phyloP scores from a whole-genome alignment of 2,329 filamentous ascomycete species.

The Colletotrichum tofieldiae region DNA sequence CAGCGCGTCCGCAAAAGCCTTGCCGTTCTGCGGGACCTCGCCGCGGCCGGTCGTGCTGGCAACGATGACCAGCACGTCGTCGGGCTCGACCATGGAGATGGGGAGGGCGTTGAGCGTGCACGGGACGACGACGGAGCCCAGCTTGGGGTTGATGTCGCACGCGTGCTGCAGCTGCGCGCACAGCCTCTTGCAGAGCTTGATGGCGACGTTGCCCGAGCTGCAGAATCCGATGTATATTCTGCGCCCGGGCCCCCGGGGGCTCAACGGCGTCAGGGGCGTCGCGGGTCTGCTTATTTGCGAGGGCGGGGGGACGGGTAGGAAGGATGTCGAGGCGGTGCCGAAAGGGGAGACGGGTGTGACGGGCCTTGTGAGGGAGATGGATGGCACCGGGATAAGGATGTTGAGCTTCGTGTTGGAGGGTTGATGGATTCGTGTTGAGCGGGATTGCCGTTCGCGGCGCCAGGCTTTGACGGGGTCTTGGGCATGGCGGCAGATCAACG shows the following conservation, averaged over 20 bases:
- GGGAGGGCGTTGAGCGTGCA: constrained; percentile 41
- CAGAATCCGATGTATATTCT: constrained; percentile 41
- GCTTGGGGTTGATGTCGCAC: constrained; percentile 36
- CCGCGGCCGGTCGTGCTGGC: constrained; percentile 39
- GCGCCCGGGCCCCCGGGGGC: constrained; percentile 29
- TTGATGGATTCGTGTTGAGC: background rate
- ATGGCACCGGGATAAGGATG: constrained; percentile 37
- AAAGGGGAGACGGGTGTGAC: constrained; percentile 37
- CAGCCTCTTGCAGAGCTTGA: constrained; percentile 42
- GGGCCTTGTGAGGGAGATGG: constrained; percentile 37
- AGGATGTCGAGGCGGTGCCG: constrained; percentile 19
- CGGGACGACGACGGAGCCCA: constrained; percentile 34
- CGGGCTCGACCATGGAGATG: constrained; percentile 28
- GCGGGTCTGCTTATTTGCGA: constrained; percentile 26
- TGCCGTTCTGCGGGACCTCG: constrained; percentile 39
- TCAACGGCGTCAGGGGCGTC: constrained; percentile 37
- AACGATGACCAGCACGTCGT: constrained; percentile 34
- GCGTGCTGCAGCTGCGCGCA: constrained; percentile 42
- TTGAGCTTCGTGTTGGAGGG: constrained; percentile 28
- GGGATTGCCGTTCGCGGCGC: constrained; percentile 22
- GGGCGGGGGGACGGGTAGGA: constrained; percentile 28
- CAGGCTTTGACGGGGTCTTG: constrained; percentile 40
- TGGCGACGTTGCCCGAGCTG: constrained; percentile 41
- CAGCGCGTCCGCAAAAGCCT: constrained; percentile 36
- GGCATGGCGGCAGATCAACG: constrained; percentile 38